These are phyloP conservation scores for Artemisia tridentata DNA, from an alignment of 129 eudicot species.

Conservation along the genomic window DNA sequence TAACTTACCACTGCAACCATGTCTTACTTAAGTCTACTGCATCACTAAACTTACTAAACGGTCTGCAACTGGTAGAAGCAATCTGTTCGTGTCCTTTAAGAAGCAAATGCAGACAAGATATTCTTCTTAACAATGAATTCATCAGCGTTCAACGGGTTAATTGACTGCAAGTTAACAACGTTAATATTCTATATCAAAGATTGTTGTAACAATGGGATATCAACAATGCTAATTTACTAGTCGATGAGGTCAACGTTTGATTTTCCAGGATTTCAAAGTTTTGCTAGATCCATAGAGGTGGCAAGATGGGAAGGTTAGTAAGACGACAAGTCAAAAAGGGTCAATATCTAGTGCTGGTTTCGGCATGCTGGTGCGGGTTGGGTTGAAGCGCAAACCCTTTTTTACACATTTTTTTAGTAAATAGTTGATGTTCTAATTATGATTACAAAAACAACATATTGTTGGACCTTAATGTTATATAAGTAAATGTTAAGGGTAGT, in stretches of 20 bases:
- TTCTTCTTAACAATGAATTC: conserved; percentile 88
- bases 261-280: background rate
- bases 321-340: too few relatives aligned
- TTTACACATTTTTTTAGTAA: too few relatives aligned
- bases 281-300: too few relatives aligned
- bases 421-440: too few relatives aligned
- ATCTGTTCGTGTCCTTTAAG: conserved; percentile 7
- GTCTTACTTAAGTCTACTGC: background rate
- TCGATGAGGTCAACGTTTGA: background rate
- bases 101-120: conserved; percentile 58
- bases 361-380: too few relatives aligned
- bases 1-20: background rate
- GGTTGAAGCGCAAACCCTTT: too few relatives aligned
- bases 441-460: too few relatives aligned
- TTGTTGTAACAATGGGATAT: background rate
- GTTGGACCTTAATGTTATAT: too few relatives aligned
- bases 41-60: conserved; percentile 1
- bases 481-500: too few relatives aligned
- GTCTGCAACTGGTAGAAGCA: conserved; percentile 4
- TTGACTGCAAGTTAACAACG: conserved; percentile 53
- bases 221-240: background rate
- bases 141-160: conserved; percentile 67
- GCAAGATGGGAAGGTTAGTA: too few relatives aligned
- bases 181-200: background rate
- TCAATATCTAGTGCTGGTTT: background rate